A percentile compares a stretch with the other conserved stretches of the same genome.
Conservation (phyloP, 2,329 filamentous ascomycete genomes). For the Aspergillus calidoustus region DNA sequence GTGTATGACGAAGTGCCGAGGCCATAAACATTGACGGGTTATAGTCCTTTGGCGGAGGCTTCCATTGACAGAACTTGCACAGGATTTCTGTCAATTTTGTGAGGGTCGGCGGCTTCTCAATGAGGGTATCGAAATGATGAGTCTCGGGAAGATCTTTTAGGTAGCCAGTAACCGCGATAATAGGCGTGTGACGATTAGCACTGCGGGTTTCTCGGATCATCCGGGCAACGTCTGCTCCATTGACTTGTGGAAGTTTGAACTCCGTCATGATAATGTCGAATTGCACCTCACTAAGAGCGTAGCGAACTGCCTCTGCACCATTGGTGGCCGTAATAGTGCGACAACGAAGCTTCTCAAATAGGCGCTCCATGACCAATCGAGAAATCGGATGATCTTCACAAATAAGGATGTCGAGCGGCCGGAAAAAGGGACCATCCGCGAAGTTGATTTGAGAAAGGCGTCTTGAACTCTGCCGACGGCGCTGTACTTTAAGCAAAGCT, state of each 20-base stretch:
- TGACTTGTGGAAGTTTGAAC: constrained; percentile 92
- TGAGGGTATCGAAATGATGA: constrained; percentile 92
- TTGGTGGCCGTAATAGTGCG: constrained; percentile 90
- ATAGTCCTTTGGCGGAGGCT: constrained; percentile 69
- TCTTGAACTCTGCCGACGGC: constrained; percentile 92
- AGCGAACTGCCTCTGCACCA: constrained; percentile 88
- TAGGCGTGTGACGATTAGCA: constrained; percentile 89
- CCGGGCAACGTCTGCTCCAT: constrained; percentile 89
- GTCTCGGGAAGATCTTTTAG: constrained; percentile 95
- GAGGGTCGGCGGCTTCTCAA: constrained; percentile 95
- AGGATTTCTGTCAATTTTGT: constrained; percentile 89
- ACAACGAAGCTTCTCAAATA: constrained; percentile 92
- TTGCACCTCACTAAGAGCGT: constrained; percentile 95
- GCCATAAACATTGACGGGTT: constrained; percentile 63
- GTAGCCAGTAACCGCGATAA: constrained; percentile 95
- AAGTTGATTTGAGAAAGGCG: constrained; percentile 90
- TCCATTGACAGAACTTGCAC: constrained; percentile 90
- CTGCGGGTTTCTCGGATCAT: constrained; percentile 99
- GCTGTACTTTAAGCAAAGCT: constrained; percentile 86
- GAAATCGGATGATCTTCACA: constrained; percentile 98
- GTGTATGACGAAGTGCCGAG: constrained; percentile 67
- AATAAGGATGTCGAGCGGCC: constrained; percentile 90
- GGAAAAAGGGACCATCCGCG: constrained; percentile 81
- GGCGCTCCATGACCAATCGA: constrained; percentile 96
- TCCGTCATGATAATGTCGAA: constrained; percentile 99